Evolutionary conservation across 352 stramenopile species (phyloP).

Genomic region (Phytophthora fragariae): DNA sequence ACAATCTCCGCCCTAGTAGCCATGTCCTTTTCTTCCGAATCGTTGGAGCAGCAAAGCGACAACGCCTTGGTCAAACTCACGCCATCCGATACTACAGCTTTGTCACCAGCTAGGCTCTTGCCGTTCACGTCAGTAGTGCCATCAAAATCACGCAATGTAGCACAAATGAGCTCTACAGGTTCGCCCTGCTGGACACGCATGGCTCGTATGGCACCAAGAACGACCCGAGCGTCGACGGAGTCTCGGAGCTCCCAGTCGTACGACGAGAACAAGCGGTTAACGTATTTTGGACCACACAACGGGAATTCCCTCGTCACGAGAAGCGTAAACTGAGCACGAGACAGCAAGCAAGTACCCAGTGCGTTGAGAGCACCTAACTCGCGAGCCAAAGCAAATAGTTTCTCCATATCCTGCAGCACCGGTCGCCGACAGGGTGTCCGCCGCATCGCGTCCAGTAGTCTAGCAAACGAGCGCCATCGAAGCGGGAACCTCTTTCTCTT

Average conservation of each 20-base stretch:
- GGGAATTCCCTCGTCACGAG: constrained; percentile 62
- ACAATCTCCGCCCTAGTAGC: constrained; percentile 16
- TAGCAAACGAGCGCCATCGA: constrained; percentile 55
- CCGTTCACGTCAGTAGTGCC: constrained; percentile 24
- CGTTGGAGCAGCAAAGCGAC: constrained; percentile 51
- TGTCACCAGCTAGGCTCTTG: constrained; percentile 20
- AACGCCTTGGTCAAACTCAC: constrained; percentile 27
- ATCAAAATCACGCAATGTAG: constrained; percentile 60
- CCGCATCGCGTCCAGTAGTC: constrained; percentile 63
- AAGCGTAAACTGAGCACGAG: constrained; percentile 57
- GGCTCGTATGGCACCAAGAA: constrained; percentile 57
- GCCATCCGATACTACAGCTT: constrained; percentile 18
- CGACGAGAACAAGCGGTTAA: constrained; percentile 70
- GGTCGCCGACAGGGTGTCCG: constrained; percentile 62
- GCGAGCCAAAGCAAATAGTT: constrained; percentile 56
- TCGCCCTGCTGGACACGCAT: constrained; percentile 69
- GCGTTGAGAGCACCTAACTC: constrained; percentile 62
- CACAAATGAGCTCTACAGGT: constrained; percentile 54
- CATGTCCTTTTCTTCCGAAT: constrained; percentile 53
- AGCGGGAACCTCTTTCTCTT: constrained; percentile 47
- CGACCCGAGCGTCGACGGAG: constrained; percentile 57
- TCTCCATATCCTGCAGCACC: constrained; percentile 75
- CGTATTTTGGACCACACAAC: constrained; percentile 45
- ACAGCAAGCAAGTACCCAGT: constrained; percentile 36
- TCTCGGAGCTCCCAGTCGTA: constrained; percentile 63